Base-by-base conservation (phyloP, 495 filamentous ascomycete species). In the Hypoxylon rickii region DNA sequence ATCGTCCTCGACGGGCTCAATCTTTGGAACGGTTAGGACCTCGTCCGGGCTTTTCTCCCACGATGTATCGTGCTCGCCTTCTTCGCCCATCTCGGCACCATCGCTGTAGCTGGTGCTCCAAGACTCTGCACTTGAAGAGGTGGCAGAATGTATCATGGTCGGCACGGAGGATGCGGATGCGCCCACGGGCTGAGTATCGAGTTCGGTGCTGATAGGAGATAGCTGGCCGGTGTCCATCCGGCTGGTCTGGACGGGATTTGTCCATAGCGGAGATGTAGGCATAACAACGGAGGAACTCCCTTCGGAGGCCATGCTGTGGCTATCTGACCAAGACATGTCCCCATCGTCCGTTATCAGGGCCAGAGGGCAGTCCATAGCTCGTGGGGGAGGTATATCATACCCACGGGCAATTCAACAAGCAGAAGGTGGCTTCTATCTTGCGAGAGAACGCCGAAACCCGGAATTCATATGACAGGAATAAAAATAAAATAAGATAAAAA, bases 131-230 rank as follows among this genome's bases (percentile, higher is more conserved):
- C 36, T 66, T 18, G 68, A 69, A 31, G 71, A 70, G 12, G 68
- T 52, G 5, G 70, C 63, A 36, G 73, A 69, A 41, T 65, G 68
- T 7, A 67, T 39, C 58, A 66, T 61, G 26, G 67, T 55, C 50
- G 64, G 64, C 26, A 65, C 59, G 22, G 64, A 33, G 17, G 73
- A 70, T 26, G 72, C 57, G 32, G 63, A 69, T 48, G 48, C 57
- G 32, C 63, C 58, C 21, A 69, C 61, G 31, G 64, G 60, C 12
- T 69, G 53, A 11, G 67, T 59, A 34, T 76, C 76, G 61, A 75
- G 64, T 61, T 71, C 75, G 56, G 73, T 76, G 68, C 76, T 79
- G 60, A 77, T 71, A 51, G 77, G 77, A 36, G 77, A 79, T 53
- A 79, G 66, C 61, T 78, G 77, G 56, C 71, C 75, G 18, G 70